Conservation (phyloP, 768 basidiomycete species). For the Hericium rajendrae region DNA sequence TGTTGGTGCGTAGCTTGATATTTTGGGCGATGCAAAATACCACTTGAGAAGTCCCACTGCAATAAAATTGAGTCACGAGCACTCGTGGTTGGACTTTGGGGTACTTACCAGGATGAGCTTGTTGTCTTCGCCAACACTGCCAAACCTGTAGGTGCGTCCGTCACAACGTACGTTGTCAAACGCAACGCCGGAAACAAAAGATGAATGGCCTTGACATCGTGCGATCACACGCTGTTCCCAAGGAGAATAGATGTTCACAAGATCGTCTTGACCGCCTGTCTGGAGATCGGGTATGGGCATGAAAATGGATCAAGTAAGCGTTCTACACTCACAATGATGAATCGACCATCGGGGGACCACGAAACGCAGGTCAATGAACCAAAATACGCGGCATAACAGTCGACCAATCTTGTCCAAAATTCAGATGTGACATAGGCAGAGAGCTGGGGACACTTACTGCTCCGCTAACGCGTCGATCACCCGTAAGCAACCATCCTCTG, state of each 20-base stretch:
- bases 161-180: conserved; percentile 89
- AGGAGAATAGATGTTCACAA: conserved; percentile 89
- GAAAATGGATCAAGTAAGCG: background rate
- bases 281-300: conserved; percentile 19
- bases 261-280: conserved; percentile 96
- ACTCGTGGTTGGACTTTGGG: background rate
- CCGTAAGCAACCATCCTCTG: conserved; percentile 86
- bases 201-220: conserved; percentile 93
- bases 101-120: conserved; percentile 76
- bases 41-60: conserved; percentile 89
- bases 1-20: conserved; percentile 56
- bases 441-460: conserved; percentile 40
- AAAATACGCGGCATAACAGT: conserved; percentile 93
- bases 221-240: conserved; percentile 93
- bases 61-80: conserved; percentile 1
- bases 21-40: conserved; percentile 84
- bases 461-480: conserved; percentile 85
- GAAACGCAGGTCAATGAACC: conserved; percentile 83
- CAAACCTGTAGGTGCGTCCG: conserved; percentile 87
- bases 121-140: conserved; percentile 94
- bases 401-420: conserved; percentile 54
- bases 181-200: conserved; percentile 81
- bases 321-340: conserved; percentile 54
- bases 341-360: conserved; percentile 94
- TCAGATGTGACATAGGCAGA: background rate